Base-by-base conservation (phyloP, 192 early-diverging fungal genomes). In the Backusella tarrabulga region DNA sequence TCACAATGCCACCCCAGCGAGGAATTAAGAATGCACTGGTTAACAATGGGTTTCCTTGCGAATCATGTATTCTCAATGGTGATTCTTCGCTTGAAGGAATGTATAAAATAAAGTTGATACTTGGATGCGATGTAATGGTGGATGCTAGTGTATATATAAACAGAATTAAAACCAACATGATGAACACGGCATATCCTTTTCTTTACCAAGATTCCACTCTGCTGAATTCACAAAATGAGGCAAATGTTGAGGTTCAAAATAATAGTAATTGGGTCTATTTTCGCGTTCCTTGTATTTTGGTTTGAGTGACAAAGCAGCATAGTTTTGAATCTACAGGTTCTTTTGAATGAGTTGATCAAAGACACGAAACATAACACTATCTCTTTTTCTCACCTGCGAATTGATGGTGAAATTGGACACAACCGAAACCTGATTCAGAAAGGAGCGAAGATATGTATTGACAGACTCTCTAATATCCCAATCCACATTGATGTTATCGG, bases 191-290 rank as follows among this genome's bases (percentile, higher is more conserved):
- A 7, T 34, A 60, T 34, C 41, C 44, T 41, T 19, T 12, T 9
- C n/a, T 79, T 68, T 84, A 92, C 93, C 93, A 36, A 97, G 82
- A 83, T 95, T 97, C 98, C 98, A 99, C 77, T 97, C 96, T 6
- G 95, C 95, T 70, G 95, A 92, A 82, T 98, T 98, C 71, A 97
- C 90, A 86, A 99, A 98, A 81, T 95, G 91, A 15, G 96, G 89
- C 29, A 99, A 87, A 70, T 88, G 83, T 32, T 93, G 85, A 9
- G 93, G 90, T 0, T 86, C 85, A 68, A 99, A 78, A 35, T 85
- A 90, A 75, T 86, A 79, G 71, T 82, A 87, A 7, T 44, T 74
- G 5, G 83, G 83, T 54, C 41, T 69, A 23, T 80, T 42, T 83
- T 75, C 71, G 82, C 87, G n/a, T 77, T 74, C 56, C 46, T 84